phyloP scores from a whole-genome alignment of 257 asterid genomes.

The Solanum pennellii region DNA sequence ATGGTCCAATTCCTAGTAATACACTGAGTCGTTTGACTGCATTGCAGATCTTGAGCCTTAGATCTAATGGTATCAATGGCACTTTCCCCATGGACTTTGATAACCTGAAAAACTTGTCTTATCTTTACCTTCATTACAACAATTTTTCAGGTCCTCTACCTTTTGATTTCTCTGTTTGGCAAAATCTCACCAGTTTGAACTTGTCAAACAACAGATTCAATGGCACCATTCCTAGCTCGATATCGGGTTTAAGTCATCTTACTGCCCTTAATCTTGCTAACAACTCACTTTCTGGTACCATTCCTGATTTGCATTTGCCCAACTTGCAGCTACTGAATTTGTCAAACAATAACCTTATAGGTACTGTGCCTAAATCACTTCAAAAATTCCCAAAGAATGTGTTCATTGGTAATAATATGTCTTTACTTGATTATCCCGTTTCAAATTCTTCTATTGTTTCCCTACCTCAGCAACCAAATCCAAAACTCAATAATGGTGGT shows the following conservation, averaged over 20 bases:
- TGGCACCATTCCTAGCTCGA: conserved; percentile 51
- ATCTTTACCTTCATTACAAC: conserved; percentile 79
- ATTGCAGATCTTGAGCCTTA: conserved; percentile 90
- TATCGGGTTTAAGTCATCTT: conserved; percentile 48
- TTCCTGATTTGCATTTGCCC: conserved; percentile 51
- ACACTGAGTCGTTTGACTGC: conserved; percentile 66
- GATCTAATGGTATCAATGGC: conserved; percentile 80
- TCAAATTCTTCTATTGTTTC: conserved; percentile 33
- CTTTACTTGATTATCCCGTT: conserved; percentile 26
- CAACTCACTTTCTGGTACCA: conserved; percentile 52
- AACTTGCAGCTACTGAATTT: conserved; percentile 55
- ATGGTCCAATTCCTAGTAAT: conserved; percentile 59
- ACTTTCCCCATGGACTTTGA: conserved; percentile 57
- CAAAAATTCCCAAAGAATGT: conserved; percentile 62
- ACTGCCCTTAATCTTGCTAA: conserved; percentile 55
- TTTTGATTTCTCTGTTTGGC: conserved; percentile 64
- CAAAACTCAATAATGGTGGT: conserved; percentile 27
- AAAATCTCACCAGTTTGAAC: conserved; percentile 39
- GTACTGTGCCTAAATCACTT: conserved; percentile 72
- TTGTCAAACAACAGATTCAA: conserved; percentile 59
- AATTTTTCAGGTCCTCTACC: conserved; percentile 76
- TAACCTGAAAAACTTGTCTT: conserved; percentile 56
- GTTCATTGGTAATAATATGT: conserved; percentile 49
- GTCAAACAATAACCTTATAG: conserved; percentile 63
- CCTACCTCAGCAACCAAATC: conserved; percentile 30